Evolutionary conservation across 1,284 basidiomycete species (phyloP).

Genomic region (Leccinum griseonigrum): DNA sequence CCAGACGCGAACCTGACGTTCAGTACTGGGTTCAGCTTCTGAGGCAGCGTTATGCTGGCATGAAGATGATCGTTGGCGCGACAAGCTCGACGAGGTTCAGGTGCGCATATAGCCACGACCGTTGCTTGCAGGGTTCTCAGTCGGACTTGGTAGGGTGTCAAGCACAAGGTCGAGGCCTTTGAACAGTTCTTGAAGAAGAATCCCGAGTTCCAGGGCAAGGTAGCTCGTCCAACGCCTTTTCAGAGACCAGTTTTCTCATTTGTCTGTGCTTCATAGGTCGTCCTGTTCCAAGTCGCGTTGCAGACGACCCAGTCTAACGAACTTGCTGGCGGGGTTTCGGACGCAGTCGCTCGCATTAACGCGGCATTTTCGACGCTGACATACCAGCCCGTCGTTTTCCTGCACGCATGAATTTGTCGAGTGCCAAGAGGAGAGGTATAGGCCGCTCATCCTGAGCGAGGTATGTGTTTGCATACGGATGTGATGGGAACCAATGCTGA

Average conservation of each 20-base stretch:
- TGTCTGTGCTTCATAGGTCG: slow-evolving; percentile 42
- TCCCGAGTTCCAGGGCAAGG: slow-evolving; percentile 77
- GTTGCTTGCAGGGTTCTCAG: background rate
- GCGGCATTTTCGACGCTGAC: slow-evolving; percentile 79
- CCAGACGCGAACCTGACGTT: slow-evolving; percentile 74
- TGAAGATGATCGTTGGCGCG: slow-evolving; percentile 83
- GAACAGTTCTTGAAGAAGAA: slow-evolving; percentile 80
- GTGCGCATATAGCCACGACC: slow-evolving; percentile 24
- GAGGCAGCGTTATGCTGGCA: slow-evolving; percentile 76
- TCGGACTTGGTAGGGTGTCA: slow-evolving; percentile 51
- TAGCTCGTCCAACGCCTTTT: slow-evolving; percentile 18
- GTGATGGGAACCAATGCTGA: slow-evolving; percentile 2
- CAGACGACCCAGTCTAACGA: slow-evolving; percentile 81
- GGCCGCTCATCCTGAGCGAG: slow-evolving; percentile 77
- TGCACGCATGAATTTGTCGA: slow-evolving; percentile 89
- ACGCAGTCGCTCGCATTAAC: slow-evolving; percentile 80
- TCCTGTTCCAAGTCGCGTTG: slow-evolving; percentile 85
- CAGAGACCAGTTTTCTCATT: background rate
- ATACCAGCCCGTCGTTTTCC: slow-evolving; percentile 85
- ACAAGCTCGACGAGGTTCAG: slow-evolving; percentile 86
- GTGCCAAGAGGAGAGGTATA: slow-evolving; percentile 67
- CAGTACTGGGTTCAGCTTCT: slow-evolving; percentile 78
- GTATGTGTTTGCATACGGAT: slow-evolving; percentile 35
- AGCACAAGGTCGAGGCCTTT: slow-evolving; percentile 82
- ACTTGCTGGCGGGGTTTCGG: slow-evolving; percentile 69